These are phyloP conservation scores for Hypholoma sublateritium DNA, from an alignment of 768 basidiomycete genomes.

Conservation along the genomic window DNA sequence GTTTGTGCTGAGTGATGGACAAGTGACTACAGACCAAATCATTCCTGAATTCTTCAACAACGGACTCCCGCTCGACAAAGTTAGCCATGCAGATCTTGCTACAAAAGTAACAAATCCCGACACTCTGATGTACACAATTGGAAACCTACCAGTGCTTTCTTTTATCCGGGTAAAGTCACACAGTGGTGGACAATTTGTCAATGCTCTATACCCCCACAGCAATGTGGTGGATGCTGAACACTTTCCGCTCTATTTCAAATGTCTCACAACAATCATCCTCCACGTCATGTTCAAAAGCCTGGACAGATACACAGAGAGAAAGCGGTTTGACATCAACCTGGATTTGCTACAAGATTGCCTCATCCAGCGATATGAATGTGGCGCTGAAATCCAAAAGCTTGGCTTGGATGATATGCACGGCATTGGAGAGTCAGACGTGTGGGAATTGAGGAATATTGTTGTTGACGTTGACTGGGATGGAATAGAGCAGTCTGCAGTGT, in stretches of 20 bases:
- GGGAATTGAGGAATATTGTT: constrained; percentile 31
- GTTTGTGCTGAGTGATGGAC: no score
- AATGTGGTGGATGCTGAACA: background rate
- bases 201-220: background rate
- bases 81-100: background rate
- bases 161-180: background rate
- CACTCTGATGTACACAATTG: background rate
- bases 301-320: background rate
- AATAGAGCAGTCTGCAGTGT: no score
- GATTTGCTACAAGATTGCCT: constrained; percentile 21
- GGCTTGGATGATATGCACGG: no score
- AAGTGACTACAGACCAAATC: background rate
- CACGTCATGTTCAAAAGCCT: background rate
- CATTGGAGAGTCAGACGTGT: constrained; percentile 7
- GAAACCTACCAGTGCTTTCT: background rate
- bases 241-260: background rate
- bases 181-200: background rate
- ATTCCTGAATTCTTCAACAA: background rate
- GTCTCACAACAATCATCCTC: background rate
- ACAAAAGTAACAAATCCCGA: background rate
- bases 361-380: constrained; percentile 30
- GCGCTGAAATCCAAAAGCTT: constrained; percentile 28
- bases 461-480: no score
- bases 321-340: background rate
- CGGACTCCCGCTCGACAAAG: background rate